These are phyloP conservation scores for Malus asiatica DNA, from an alignment of 306 rosid genomes.

Conservation along the genomic window DNA sequence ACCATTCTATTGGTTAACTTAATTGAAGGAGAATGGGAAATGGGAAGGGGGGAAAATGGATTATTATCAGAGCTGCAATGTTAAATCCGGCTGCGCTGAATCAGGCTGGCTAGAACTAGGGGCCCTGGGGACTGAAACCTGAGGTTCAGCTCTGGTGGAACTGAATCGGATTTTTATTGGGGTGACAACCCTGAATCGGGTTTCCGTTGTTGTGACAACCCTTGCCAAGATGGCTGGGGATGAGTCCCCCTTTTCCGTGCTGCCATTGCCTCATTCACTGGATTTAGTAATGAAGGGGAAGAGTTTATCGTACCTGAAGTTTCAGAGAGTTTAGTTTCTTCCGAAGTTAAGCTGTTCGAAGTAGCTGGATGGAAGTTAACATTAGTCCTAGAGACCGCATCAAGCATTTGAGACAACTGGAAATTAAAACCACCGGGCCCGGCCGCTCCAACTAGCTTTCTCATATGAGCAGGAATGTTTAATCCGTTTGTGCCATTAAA, in stretches of 20 bases:
- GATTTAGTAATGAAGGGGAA: slow-evolving; percentile 12
- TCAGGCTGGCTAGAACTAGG: slow-evolving; percentile 50
- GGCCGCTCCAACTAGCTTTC: slow-evolving; percentile 26
- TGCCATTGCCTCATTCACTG: slow-evolving; percentile 19
- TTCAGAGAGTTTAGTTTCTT: slow-evolving; percentile 23
- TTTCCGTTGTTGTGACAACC: slow-evolving; percentile 22
- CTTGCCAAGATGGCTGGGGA: slow-evolving; percentile 27
- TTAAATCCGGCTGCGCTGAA: slow-evolving; percentile 56
- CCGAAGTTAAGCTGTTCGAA: slow-evolving; percentile 19
- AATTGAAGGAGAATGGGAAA: slow-evolving; percentile 16
- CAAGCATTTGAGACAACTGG: slow-evolving; percentile 28
- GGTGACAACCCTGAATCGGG: slow-evolving; percentile 17
- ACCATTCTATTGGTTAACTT: slow-evolving; percentile 42
- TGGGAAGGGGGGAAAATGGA: neutral
- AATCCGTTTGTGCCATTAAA: slow-evolving; percentile 28
- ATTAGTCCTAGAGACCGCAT: slow-evolving; percentile 28
- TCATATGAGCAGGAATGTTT: slow-evolving; percentile 33
- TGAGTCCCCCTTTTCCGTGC: slow-evolving; percentile 7
- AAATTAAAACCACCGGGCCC: slow-evolving; percentile 30
- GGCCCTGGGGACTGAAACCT: slow-evolving; percentile 60
- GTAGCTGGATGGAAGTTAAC: slow-evolving; percentile 24
- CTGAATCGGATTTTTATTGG: slow-evolving; percentile 33
- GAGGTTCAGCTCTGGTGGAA: slow-evolving; percentile 56
- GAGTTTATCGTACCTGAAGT: slow-evolving; percentile 22
- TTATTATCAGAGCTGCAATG: slow-evolving; percentile 55